Evolutionary conservation across 441 rosid species (phyloP).

Genomic region (Breynia disticha): DNA sequence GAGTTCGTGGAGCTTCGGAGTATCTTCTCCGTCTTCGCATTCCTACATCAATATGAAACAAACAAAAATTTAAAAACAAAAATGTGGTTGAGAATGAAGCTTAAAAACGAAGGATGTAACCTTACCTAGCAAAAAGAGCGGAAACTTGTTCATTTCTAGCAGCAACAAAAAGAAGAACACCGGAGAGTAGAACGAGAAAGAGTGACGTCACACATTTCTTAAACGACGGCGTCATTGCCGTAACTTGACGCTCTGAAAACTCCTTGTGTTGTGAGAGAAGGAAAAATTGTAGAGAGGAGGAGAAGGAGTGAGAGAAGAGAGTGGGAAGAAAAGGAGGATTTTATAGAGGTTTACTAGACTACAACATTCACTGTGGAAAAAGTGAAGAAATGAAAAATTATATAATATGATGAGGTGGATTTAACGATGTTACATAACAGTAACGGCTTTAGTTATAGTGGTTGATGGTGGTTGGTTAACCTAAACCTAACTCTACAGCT

Average conservation of each 20-base stretch:
- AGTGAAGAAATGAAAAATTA: not conserved
- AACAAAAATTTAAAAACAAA: slow-evolving; percentile 1
- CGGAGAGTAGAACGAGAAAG: slow-evolving; percentile 18
- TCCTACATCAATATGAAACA: slow-evolving; percentile 23
- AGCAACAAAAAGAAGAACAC: slow-evolving; percentile 18
- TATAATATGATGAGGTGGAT: not conserved
- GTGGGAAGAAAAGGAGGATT: slow-evolving; percentile 20
- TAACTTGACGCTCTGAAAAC: slow-evolving; percentile 5
- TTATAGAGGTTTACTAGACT: slow-evolving; percentile 30
- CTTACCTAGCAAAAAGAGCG: slow-evolving; percentile 21
- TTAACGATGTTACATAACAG: slow-evolving; percentile 17
- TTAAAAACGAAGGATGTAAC: too few species aligned
- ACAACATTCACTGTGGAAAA: not conserved
- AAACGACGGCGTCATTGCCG: slow-evolving; percentile 24
- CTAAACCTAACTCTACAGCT: slow-evolving; percentile 3
- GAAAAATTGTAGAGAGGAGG: slow-evolving; percentile 7
- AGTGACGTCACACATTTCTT: too few species aligned
- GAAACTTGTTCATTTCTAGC: slow-evolving; percentile 20
- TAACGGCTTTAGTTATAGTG: not conserved
- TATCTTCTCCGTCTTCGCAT: slow-evolving; percentile 32
- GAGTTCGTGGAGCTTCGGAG: slow-evolving; percentile 46
- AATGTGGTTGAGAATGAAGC: not conserved
- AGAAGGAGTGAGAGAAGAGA: slow-evolving; percentile 20
- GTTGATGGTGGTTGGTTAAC: slow-evolving; percentile 8
- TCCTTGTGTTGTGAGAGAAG: slow-evolving; percentile 6